Evolutionary conservation across 2,329 filamentous ascomycete species (phyloP).

Genomic region (Trichophyton verrucosum): DNA sequence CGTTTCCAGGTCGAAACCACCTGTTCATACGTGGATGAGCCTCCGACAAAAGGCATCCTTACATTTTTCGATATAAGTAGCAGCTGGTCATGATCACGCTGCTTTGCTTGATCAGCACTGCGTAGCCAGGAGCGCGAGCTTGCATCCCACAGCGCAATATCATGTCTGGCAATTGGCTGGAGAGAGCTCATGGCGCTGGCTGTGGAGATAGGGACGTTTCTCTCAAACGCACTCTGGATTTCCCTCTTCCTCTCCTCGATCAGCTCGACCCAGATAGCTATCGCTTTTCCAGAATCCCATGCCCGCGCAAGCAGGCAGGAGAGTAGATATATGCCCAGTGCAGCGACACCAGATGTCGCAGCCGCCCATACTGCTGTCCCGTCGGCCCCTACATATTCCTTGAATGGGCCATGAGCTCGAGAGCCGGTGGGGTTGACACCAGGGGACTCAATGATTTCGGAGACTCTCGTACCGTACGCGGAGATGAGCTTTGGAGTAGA

Average conservation of each 20-base stretch:
- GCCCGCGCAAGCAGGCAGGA: conserved; percentile 24
- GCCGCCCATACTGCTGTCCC: conserved; percentile 16
- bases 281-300: conserved; percentile 19
- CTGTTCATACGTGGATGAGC: conserved; percentile 17
- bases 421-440: neutral
- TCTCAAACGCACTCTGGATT: neutral
- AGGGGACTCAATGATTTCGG: conserved; percentile 17
- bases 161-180: conserved; percentile 15
- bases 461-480: conserved; percentile 26
- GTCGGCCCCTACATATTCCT: conserved; percentile 12
- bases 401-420: conserved; percentile 2
- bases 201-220: neutral
- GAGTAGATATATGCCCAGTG: conserved; percentile 24
- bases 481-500: conserved; percentile 21
- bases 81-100: conserved; percentile 18
- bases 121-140: conserved; percentile 29
- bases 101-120: conserved; percentile 21
- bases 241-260: conserved; percentile 9
- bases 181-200: neutral
- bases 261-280: conserved; percentile 24
- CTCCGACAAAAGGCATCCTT: conserved; percentile 4
- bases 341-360: conserved; percentile 18
- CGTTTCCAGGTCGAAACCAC: conserved; percentile 21
- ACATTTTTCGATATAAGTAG: conserved; percentile 23
- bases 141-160: conserved; percentile 29